These are phyloP conservation scores for Pseudopithomyces maydicus DNA, from an alignment of 2,329 filamentous ascomycete genomes.

Conservation along the genomic window DNA sequence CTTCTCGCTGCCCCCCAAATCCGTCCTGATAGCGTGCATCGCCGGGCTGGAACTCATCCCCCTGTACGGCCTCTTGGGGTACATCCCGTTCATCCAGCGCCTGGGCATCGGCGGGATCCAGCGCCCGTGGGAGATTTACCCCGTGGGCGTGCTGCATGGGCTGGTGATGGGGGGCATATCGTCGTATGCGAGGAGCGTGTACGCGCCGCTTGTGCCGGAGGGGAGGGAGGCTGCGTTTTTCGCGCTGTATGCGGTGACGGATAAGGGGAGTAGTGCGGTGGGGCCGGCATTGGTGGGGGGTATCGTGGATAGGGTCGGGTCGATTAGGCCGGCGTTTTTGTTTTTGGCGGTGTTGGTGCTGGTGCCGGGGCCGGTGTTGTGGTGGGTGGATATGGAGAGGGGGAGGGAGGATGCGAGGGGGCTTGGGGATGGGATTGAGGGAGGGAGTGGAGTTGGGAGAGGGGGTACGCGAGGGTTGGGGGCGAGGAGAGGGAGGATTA, in stretches of 20 bases:
- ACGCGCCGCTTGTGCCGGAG: slow-evolving; percentile 86
- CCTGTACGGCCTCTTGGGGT: slow-evolving; percentile 83
- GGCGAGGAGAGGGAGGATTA: slow-evolving; percentile 24
- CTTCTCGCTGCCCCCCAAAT: slow-evolving; percentile 72
- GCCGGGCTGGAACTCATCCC: slow-evolving; percentile 87
- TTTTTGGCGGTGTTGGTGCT: slow-evolving; percentile 81
- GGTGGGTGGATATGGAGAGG: slow-evolving; percentile 75
- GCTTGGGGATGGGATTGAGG: no score
- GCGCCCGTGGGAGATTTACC: slow-evolving; percentile 91
- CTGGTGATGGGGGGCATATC: slow-evolving; percentile 87
- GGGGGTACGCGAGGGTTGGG: slow-evolving; percentile 16
- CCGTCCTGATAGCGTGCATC: slow-evolving; percentile 85
- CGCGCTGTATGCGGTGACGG: slow-evolving; percentile 91
- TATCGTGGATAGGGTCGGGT: slow-evolving; percentile 72
- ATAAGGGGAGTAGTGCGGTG: slow-evolving; percentile 90
- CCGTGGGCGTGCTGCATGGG: slow-evolving; percentile 82
- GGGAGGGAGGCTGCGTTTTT: slow-evolving; percentile 94
- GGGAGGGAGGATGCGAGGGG: slow-evolving; percentile 43
- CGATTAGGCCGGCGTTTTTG: slow-evolving; percentile 69
- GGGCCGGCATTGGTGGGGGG: slow-evolving; percentile 87
- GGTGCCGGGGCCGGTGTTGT: slow-evolving; percentile 78
- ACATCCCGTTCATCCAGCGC: slow-evolving; percentile 73
- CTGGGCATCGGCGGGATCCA: slow-evolving; percentile 82
- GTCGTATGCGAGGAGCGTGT: slow-evolving; percentile 87
- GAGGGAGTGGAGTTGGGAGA: slow-evolving; percentile 17